phyloP scores from a whole-genome alignment of 768 basidiomycete species.

The Phaeotremella skinneri region DNA sequence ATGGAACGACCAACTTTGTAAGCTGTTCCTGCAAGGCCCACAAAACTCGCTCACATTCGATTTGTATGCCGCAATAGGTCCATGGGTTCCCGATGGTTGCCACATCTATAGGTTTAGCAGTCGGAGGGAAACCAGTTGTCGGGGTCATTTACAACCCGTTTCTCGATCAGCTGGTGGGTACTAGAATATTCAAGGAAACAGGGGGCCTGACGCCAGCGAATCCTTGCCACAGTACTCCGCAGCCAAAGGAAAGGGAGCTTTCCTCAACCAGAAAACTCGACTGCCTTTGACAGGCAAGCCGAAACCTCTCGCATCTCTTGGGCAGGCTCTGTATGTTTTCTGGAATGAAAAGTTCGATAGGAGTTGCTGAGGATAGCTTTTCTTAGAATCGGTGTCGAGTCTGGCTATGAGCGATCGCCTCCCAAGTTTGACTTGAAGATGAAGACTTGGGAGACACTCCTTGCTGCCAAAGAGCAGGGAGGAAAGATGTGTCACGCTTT shows the following conservation, averaged over 20 bases:
- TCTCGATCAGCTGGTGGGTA: constrained; percentile 70
- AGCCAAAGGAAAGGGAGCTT: constrained; percentile 74
- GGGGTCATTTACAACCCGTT: constrained; percentile 95
- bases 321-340: constrained; percentile 60
- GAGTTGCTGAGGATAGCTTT: not conserved
- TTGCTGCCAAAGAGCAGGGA: constrained; percentile 68
- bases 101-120: constrained; percentile 86
- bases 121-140: constrained; percentile 73
- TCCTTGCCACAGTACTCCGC: constrained; percentile 61
- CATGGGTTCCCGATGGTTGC: constrained; percentile 72
- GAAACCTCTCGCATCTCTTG: constrained; percentile 65
- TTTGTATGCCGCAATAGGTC: constrained; percentile 13
- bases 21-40: not conserved
- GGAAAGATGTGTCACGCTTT: constrained; percentile 84
- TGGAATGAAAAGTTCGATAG: not conserved
- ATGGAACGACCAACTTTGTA: constrained; percentile 50
- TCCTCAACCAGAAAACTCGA: constrained; percentile 60
- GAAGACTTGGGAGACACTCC: constrained; percentile 68
- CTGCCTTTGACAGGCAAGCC: constrained; percentile 61
- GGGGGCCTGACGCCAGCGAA: not conserved
- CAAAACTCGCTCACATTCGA: not conserved
- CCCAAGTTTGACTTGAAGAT: constrained; percentile 56
- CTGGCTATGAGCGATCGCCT: constrained; percentile 27
- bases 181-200: not conserved
- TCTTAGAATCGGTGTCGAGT: constrained; percentile 39